Base-by-base conservation (phyloP, 108 stramenopile species). In the Fistulifera pelliculosa region DNA sequence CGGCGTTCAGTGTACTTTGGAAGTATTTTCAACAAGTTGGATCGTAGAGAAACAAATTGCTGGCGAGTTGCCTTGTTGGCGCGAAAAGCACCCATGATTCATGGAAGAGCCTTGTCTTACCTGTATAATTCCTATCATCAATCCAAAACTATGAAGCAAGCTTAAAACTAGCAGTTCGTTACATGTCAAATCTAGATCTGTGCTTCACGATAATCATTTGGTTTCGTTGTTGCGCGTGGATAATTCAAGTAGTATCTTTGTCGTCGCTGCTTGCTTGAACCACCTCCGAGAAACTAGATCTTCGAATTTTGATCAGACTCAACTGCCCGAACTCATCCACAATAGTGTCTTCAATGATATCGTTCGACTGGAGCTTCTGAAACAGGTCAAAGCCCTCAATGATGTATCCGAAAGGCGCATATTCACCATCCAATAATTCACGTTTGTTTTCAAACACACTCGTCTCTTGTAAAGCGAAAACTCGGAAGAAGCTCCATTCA, bases 341-440 rank as follows among this genome's bases (percentile, higher is more conserved):
- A 64, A 63, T 69, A 2, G 89, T 91, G 12, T 83, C 66, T 18
- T 63, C 71, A 50, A 91, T 87, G 10, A 83, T 54, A 75, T 91
- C 89, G 22, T 79, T 83, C 24, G 83, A 70, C 56, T 75, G 57
- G 10, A 91, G 44, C 16, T 68, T 61, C 39, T 83, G 59, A 47
- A 74, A 82, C n/a, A 91, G 40, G 56, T 86, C 80, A 10, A 57
- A 66, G 16, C 89, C 89, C 13, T 70, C 61, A 4, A 81, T 68
- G 43, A 91, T 80, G 60, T 82, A 91, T 24, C 89, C 89, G 56
- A 91, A 91, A 0, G 85, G 83, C 19, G 89, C 85, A 56, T 87
- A 91, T 31, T 85, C 69, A 1, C 85, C 85, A 50, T 91, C 74
- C 35, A 91, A 56, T 18, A 76, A 39, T 6, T 61, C 58, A 15